A percentile compares a stretch with the other conserved stretches of the same genome.
phyloP scores from a whole-genome alignment of 2,329 filamentous ascomycete genomes.

The Corynespora cassiicola region DNA sequence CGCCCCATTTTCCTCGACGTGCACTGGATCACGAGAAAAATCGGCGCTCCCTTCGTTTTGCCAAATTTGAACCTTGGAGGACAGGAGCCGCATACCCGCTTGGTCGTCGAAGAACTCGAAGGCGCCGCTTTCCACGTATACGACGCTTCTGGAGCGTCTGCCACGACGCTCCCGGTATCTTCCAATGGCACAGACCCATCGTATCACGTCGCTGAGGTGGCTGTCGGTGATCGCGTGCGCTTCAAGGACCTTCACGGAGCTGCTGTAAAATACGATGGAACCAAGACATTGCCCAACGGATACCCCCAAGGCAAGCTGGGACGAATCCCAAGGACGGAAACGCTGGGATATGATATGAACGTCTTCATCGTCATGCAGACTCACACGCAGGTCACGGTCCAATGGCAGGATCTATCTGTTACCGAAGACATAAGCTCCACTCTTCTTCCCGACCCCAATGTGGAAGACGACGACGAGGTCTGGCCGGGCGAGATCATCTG shows the following conservation, averaged over 20 bases:
- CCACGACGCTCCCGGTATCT: conserved; percentile 27
- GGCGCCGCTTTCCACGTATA: conserved; percentile 51
- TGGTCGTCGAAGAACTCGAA: conserved; percentile 49
- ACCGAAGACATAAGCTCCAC: conserved; percentile 54
- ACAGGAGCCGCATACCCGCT: conserved; percentile 39
- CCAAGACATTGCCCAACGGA: conserved; percentile 30
- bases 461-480: conserved; percentile 62
- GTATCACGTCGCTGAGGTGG: conserved; percentile 48
- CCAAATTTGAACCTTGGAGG: conserved; percentile 20
- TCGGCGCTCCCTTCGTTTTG: conserved; percentile 25
- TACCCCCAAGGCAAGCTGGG: conserved; percentile 50
- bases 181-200: conserved; percentile 29
- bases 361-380: conserved; percentile 60
- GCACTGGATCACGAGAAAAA: conserved; percentile 59
- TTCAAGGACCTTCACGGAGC: conserved; percentile 62
- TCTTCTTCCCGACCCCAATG: conserved; percentile 57
- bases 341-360: conserved; percentile 65
- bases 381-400: conserved; percentile 58
- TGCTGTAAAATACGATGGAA: conserved; percentile 58
- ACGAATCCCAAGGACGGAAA: conserved; percentile 54
- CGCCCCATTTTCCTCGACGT: conserved; percentile 55
- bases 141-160: conserved; percentile 43
- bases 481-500: conserved; percentile 64
- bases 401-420: conserved; percentile 65
- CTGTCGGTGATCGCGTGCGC: conserved; percentile 57